Evolutionary conservation across 2,329 filamentous ascomycete species (phyloP), one percentile per base, ranked within the genome.

Genomic region (Gyromitra esculenta): DNA sequence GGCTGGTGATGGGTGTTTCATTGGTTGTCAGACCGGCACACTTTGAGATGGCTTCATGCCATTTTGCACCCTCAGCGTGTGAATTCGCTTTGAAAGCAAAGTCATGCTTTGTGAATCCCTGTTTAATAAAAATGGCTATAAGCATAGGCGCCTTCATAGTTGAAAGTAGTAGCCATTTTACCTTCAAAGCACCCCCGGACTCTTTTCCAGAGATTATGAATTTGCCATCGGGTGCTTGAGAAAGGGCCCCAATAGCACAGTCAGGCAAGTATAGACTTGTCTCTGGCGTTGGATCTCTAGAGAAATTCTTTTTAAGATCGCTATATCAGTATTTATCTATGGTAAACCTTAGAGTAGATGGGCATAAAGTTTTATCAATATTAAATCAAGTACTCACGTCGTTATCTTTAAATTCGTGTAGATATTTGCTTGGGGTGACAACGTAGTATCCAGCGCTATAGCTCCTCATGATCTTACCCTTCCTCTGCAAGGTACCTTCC

Each of bases 161-260:
- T 2, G 15, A 25, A 9, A 57, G n/a, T 35, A 62, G 57, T 11
- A 41, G 21, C 39, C 13, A 48, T 35, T 37, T 43, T 48, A 75
- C 75, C 63, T 76, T 78, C 31, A 78, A 62, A 79, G 91, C 92
- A 82, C 92, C 92, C 81, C 91, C 91, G 73, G 91, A 89, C 83
- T 99, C 94, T 84, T 98, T 98, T 83, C 96, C 96, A 86, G 97
- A 97, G 83, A 99, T 87, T 82, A 90, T 93, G 87, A 99, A 98
- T 84, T 97, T 97, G 69, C 92, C 94, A 79, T 87, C 90, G 11
- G 88, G 88, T 0, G 85, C 82, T 15, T 78, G 76, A 1, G 79
- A 79, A 39, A 89, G 84, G 25, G 86, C 87, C 74, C 94, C 93
- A 73, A 98, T 88, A 59, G 91, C 84, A 81, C 95, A 96, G 81